phyloP scores from a whole-genome alignment of 2,329 filamentous ascomycete species.

The Botrytis sinoallii region DNA sequence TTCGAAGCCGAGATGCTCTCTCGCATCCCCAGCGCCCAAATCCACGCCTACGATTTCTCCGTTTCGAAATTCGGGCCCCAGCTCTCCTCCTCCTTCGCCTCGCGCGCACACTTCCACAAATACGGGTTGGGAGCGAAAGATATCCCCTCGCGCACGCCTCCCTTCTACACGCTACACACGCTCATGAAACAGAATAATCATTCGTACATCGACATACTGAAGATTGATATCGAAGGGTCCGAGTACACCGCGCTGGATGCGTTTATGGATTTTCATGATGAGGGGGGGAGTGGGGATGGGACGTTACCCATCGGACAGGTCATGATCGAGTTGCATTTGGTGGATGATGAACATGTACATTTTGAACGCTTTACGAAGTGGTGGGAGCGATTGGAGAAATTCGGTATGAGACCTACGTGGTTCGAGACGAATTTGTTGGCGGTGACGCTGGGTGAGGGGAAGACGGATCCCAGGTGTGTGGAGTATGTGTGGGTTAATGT shows the following conservation, averaged over 20 bases:
- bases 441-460: constrained; percentile 28
- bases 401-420: constrained; percentile 35
- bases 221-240: constrained; percentile 42
- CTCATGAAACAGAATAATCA: constrained; percentile 42
- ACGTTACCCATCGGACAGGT: constrained; percentile 32
- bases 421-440: constrained; percentile 35
- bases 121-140: constrained; percentile 38
- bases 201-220: constrained; percentile 42
- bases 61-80: constrained; percentile 38
- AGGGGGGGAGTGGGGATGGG: neutral
- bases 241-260: constrained; percentile 38
- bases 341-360: constrained; percentile 27
- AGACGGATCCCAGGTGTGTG: constrained; percentile 33
- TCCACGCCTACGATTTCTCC: constrained; percentile 43
- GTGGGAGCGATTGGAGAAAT: constrained; percentile 36
- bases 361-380: constrained; percentile 32
- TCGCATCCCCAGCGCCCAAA: constrained; percentile 39
- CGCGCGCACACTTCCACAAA: constrained; percentile 39
- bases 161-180: constrained; percentile 40
- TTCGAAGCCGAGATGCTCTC: constrained; percentile 42
- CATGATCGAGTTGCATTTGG: constrained; percentile 35
- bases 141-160: constrained; percentile 32
- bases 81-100: constrained; percentile 19
- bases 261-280: constrained; percentile 31
- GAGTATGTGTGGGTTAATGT: constrained; percentile 36